phyloP scores from a whole-genome alignment of 306 rosid genomes.

The Coriaria nepalensis region DNA sequence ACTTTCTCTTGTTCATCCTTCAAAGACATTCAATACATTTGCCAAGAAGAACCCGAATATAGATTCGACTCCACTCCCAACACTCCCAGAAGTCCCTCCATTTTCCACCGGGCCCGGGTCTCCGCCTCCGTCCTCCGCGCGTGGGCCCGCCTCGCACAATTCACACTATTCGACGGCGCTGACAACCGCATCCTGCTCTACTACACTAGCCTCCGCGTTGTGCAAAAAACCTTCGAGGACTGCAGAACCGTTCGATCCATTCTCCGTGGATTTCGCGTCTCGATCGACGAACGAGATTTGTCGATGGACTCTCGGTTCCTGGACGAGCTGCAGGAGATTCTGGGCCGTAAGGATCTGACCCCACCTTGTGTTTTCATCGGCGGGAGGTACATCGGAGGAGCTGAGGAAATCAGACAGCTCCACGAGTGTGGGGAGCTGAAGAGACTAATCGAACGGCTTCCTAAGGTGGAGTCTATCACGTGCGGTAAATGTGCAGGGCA shows the following conservation, averaged over 20 bases:
- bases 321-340: slow-evolving; percentile 38
- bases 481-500: slow-evolving; percentile 65
- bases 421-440: slow-evolving; percentile 57
- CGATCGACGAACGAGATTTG: slow-evolving; percentile 75
- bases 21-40: slow-evolving; percentile 53
- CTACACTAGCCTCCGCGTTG: slow-evolving; percentile 74
- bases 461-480: slow-evolving; percentile 16
- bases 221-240: slow-evolving; percentile 70
- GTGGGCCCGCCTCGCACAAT: slow-evolving; percentile 8
- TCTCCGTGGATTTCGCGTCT: slow-evolving; percentile 37
- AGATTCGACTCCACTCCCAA: slow-evolving; percentile 3
- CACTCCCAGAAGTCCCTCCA: slow-evolving; percentile 42
- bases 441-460: slow-evolving; percentile 39
- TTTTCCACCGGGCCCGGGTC: slow-evolving; percentile 43
- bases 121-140: slow-evolving; percentile 40
- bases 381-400: slow-evolving; percentile 52
- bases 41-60: slow-evolving; percentile 16
- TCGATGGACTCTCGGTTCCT: slow-evolving; percentile 48
- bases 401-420: slow-evolving; percentile 41
- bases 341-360: slow-evolving; percentile 24
- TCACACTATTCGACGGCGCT: slow-evolving; percentile 6
- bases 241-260: slow-evolving; percentile 51
- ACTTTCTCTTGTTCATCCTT: slow-evolving; percentile 47
- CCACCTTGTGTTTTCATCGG: slow-evolving; percentile 61
- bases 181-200: slow-evolving; percentile 44